Base-by-base conservation (phyloP, 2,329 filamentous ascomycete species). In the Monilinia vaccinii-corymbosi region DNA sequence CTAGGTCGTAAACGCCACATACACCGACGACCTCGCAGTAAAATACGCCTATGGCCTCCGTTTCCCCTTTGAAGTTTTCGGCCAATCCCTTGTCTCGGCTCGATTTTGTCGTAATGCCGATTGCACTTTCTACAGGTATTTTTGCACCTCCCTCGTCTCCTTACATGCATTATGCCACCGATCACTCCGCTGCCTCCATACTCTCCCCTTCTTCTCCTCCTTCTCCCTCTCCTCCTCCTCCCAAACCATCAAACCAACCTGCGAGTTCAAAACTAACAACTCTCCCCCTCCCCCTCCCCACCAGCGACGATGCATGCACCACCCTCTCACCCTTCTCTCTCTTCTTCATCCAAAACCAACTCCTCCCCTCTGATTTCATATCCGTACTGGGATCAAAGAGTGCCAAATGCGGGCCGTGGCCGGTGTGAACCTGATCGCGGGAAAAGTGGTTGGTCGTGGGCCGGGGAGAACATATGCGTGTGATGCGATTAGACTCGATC, bases 121-220 rank as follows among this genome's bases (percentile, higher is more conserved):
- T 18, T 55, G 51, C 21, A 32, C 8, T 23, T 55, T 55, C 28
- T 55, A 55, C 4, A 55, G 38, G 28, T 32, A 44, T 42, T 21
- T 9, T 21, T 21, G 10, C 7, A 2, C 10, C 7, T n/a, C 38
- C 6, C 7, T n/a, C 38, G 2, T 42, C 3, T 42, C 18, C 18
- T 4, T n/a, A n/a, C 11, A 36, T 14, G 2, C n/a, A n/a, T n/a
- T n/a, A n/a, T n/a, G n/a, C n/a, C 4, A 14, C 34, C 3, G 2
- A 36, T 36, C 34, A 14, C 14, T 10, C 13, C 13, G 32, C 32
- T 34, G 32, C 13, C n/a, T 21, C n/a, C n/a, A 21, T 13, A 13
- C 8, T 44, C 9, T 10, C 18, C 18, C 40, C 38, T 10, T 21
- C 2, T 11, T 6, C 25, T 9, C 7, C 11, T 11, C 3, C 4